Conservation (phyloP, 768 basidiomycete genomes). For the Lactarius akahatsu region DNA sequence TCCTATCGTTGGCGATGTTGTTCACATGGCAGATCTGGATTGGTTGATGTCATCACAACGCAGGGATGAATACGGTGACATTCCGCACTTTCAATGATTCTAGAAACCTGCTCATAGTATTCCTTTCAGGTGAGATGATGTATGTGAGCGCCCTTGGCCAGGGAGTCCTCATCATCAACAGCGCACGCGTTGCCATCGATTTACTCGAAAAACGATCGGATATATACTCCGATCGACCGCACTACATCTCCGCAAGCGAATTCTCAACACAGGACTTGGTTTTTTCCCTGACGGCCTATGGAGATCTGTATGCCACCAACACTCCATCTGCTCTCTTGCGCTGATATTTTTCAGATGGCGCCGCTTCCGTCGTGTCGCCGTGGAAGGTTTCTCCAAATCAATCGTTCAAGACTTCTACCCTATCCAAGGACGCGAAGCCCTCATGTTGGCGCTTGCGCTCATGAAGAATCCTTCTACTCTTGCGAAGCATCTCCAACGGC, state of each 20-base stretch:
- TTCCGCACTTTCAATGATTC: no score
- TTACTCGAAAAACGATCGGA: constrained; percentile 29
- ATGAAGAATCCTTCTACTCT: constrained; percentile 32
- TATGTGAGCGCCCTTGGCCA: constrained; percentile 35
- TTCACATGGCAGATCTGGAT: not conserved
- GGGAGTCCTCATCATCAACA: constrained; percentile 36
- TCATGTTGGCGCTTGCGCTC: constrained; percentile 29
- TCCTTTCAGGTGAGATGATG: constrained; percentile 33
- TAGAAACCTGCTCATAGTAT: not conserved
- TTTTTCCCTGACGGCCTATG: constrained; percentile 31
- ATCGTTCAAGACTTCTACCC: constrained; percentile 31
- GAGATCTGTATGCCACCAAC: constrained; percentile 16
- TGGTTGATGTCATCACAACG: not conserved
- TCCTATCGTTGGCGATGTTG: not conserved
- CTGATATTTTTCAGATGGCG: constrained; percentile 26
- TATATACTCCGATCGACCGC: not conserved
- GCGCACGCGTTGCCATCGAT: constrained; percentile 31
- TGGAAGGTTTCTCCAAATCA: constrained; percentile 32
- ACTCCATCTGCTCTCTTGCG: not conserved
- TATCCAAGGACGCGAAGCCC: constrained; percentile 36
- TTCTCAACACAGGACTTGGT: constrained; percentile 33
- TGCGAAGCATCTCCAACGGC: constrained; percentile 30
- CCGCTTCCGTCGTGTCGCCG: constrained; percentile 32
- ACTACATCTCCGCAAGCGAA: constrained; percentile 33
- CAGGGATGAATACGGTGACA: constrained; percentile 5